Conservation (phyloP, 2,329 filamentous ascomycete species). For the Cladosporium sp. region DNA sequence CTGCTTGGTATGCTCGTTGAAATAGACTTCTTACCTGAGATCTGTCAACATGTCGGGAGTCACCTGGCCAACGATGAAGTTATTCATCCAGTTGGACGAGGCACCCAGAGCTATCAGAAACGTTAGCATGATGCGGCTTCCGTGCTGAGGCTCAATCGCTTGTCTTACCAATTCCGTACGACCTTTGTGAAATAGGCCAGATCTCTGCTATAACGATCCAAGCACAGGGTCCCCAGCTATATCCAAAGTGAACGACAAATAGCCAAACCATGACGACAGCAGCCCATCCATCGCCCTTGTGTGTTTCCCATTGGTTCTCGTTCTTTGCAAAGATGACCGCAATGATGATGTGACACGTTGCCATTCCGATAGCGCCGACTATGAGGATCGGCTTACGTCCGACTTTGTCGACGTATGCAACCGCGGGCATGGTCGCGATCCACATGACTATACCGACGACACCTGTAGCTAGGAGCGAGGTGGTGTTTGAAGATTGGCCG, state of each 20-base stretch:
- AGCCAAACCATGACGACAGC: conserved; percentile 69
- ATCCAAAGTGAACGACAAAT: conserved; percentile 71
- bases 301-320: conserved; percentile 53
- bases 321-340: conserved; percentile 60
- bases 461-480: conserved; percentile 62
- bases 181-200: conserved; percentile 65
- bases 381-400: conserved; percentile 40
- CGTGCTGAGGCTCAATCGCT: no score
- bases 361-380: conserved; percentile 33
- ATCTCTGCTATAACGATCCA: conserved; percentile 70
- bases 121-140: no score
- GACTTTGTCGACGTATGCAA: conserved; percentile 60
- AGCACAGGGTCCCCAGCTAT: conserved; percentile 68
- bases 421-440: conserved; percentile 61
- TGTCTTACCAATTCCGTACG: conserved; percentile 61
- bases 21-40: conserved; percentile 13
- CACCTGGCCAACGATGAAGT: conserved; percentile 62
- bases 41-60: conserved; percentile 61
- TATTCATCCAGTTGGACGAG: conserved; percentile 39
- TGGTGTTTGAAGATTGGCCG: conserved; percentile 43
- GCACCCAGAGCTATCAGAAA: conserved; percentile 15
- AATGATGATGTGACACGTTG: conserved; percentile 53
- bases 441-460: conserved; percentile 71
- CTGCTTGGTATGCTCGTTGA: conserved; percentile 49
- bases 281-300: conserved; percentile 65